A percentile compares a stretch with the other conserved stretches of the same genome.
Conservation (phyloP, 768 basidiomycete species). For the Russula sp. region DNA sequence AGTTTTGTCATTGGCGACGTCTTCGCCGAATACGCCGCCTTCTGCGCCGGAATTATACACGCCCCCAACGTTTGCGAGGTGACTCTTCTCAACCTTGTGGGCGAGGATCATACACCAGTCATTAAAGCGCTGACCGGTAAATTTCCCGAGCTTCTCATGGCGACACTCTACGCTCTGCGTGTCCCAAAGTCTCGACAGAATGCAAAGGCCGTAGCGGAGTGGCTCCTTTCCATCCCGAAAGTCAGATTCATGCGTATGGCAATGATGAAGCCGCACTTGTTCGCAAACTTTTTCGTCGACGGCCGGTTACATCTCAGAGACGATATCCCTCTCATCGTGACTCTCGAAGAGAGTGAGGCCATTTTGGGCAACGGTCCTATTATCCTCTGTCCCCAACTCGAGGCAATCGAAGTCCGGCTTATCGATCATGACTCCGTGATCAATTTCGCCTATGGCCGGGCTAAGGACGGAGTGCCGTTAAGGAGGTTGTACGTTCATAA, state of each 20-base stretch:
- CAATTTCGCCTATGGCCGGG: background rate
- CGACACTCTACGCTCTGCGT: slow-evolving; percentile 48
- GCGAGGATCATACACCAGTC: slow-evolving; percentile 47
- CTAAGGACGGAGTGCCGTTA: slow-evolving; percentile 4
- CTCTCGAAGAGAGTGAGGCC: background rate
- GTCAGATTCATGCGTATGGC: slow-evolving; percentile 31
- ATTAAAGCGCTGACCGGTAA: slow-evolving; percentile 41
- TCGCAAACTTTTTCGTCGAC: slow-evolving; percentile 3
- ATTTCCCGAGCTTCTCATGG: slow-evolving; percentile 47
- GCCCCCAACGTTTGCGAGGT: slow-evolving; percentile 55
- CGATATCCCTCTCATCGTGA: slow-evolving; percentile 12
- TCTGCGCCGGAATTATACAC: slow-evolving; percentile 43
- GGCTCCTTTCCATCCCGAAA: slow-evolving; percentile 54
- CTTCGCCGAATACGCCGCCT: slow-evolving; percentile 42
- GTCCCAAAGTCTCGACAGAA: slow-evolving; percentile 29
- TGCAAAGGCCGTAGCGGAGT: slow-evolving; percentile 36
- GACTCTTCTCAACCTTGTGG: slow-evolving; percentile 48
- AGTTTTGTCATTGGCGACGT: slow-evolving; percentile 55
- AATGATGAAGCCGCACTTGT: background rate
- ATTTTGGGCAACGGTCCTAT: slow-evolving; percentile 6
- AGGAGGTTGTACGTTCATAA: slow-evolving; percentile 13
- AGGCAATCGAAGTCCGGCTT: slow-evolving; percentile 12
- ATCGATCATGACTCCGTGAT: background rate
- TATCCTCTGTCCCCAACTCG: slow-evolving; percentile 12
- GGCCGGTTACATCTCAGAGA: slow-evolving; percentile 14